phyloP scores from a whole-genome alignment of 257 asterid genomes.

The Scutellaria minor region DNA sequence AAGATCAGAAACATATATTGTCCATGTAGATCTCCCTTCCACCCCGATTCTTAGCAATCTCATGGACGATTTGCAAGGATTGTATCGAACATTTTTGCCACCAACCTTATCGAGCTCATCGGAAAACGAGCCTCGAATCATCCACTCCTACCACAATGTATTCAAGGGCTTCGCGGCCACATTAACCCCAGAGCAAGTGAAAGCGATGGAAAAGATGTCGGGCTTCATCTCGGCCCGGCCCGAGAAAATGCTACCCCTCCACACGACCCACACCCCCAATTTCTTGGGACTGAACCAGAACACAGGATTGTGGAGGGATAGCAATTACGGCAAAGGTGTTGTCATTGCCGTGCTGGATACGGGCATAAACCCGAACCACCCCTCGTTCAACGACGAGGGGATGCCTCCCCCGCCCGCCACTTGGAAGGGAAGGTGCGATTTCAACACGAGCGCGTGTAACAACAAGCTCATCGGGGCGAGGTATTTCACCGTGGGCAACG shows the following conservation, averaged over 20 bases:
- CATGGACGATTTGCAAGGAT: slow-evolving; percentile 2
- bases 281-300: slow-evolving; percentile 19
- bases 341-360: slow-evolving; percentile 30
- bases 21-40: slow-evolving; percentile 14
- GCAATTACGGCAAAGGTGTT: slow-evolving; percentile 28
- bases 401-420: slow-evolving; percentile 25
- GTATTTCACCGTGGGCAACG: slow-evolving; percentile 19
- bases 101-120: neutral
- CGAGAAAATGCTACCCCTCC: slow-evolving; percentile 11
- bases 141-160: slow-evolving; percentile 35
- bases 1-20: slow-evolving; percentile 2
- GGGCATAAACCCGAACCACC: slow-evolving; percentile 23
- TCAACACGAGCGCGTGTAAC: slow-evolving; percentile 40
- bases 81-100: slow-evolving; percentile 27
- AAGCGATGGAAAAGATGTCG: slow-evolving; percentile 23
- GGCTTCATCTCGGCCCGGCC: slow-evolving; percentile 35
- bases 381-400: slow-evolving; percentile 34
- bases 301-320: slow-evolving; percentile 6
- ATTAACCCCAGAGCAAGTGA: slow-evolving; percentile 38
- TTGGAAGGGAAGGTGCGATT: slow-evolving; percentile 48
- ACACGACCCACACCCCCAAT: slow-evolving; percentile 35
- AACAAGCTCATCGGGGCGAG: slow-evolving; percentile 53
- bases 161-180: slow-evolving; percentile 46
- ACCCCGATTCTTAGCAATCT: neutral
- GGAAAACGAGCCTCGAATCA: neutral